Base-by-base conservation (phyloP, 2,329 filamentous ascomycete genomes). In the Ophiostoma ips region DNA sequence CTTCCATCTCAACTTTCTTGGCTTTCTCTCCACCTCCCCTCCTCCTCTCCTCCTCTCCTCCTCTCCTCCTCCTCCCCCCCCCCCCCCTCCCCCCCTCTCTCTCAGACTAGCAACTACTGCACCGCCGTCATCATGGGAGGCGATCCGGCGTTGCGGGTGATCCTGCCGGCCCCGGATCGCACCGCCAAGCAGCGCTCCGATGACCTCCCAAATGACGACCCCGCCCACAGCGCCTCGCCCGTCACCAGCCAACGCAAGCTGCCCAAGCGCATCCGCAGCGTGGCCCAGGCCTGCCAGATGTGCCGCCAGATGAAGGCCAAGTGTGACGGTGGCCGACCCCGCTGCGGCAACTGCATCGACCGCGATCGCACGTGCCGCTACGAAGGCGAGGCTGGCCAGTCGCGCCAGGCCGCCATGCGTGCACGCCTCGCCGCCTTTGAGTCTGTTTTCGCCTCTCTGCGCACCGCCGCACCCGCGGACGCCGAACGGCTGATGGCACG, bases 311-410 rank as follows among this genome's bases (percentile, higher is more conserved):
- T 58, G 52, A 62, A 62, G 48, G 58, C 59, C 11, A 61, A 58
- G 63, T 65, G 63, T 41, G 62, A 64, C 52, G 62, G 62, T 9
- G 56, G 41, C 15, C 60, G 62, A 1, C 63, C 63, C 0, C 55
- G 57, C 51, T 65, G 63, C 46, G 53, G 56, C 6, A 57, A 55
- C 30, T 65, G 63, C 55, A 50, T 55, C 12, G 52, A 57, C 43
- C 60, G 60, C 38, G 54, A 53, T 13, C 55, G 58, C 18, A 47
- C 55, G 2, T 65, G 63, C 43, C 55, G 58, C n/a, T 65, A 64
- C 49, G 60, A 61, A 12, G 62, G 60, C 36, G 59, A 61, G 38
- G 59, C 54, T 5, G 60, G 61, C 33, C 59, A 63, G 52, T 63
- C 61, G 8, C 58, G 60, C 11, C 59, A 61, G 40, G 60, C 56